Conservation (phyloP, 345 rosid genomes). For the Turnera subulata region DNA sequence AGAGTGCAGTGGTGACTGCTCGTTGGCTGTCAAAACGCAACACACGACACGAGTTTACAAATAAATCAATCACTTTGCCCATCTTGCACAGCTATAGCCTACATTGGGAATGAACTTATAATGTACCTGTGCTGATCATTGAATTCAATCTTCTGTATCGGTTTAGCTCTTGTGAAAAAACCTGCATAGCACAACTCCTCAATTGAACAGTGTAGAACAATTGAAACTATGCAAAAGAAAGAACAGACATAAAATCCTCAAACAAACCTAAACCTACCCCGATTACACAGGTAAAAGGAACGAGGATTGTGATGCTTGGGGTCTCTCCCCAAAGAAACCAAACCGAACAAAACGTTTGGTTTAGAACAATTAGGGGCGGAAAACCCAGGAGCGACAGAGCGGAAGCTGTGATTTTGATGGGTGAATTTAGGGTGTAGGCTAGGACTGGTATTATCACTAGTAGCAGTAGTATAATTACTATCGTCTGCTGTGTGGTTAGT, state of each 20-base stretch:
- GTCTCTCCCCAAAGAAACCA: constrained; percentile 29
- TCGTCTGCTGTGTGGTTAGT: constrained; percentile 6
- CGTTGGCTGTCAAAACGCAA: constrained; percentile 59
- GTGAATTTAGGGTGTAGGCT: constrained; percentile 11
- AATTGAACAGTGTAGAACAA: neutral
- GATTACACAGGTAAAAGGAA: constrained; percentile 29
- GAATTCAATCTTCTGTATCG: constrained; percentile 55
- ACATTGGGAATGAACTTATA: neutral
- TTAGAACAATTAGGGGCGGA: constrained; percentile 13
- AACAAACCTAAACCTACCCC: constrained; percentile 33
- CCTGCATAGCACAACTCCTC: constrained; percentile 27
- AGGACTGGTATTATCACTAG: neutral
- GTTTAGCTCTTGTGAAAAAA: constrained; percentile 74
- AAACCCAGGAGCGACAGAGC: constrained; percentile 22
- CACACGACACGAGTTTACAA: no score
- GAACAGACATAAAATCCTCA: constrained; percentile 10
- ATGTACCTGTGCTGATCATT: constrained; percentile 73
- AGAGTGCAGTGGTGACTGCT: constrained; percentile 93
- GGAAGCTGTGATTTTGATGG: constrained; percentile 24
- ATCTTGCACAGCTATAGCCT: neutral
- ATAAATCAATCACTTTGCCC: no score
- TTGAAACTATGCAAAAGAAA: no score
- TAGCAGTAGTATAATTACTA: no score
- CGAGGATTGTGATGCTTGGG: constrained; percentile 8
- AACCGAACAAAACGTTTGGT: constrained; percentile 32